These are phyloP conservation scores for Verticillium nubilum DNA, from an alignment of 2,329 filamentous ascomycete genomes.

Conservation along the genomic window DNA sequence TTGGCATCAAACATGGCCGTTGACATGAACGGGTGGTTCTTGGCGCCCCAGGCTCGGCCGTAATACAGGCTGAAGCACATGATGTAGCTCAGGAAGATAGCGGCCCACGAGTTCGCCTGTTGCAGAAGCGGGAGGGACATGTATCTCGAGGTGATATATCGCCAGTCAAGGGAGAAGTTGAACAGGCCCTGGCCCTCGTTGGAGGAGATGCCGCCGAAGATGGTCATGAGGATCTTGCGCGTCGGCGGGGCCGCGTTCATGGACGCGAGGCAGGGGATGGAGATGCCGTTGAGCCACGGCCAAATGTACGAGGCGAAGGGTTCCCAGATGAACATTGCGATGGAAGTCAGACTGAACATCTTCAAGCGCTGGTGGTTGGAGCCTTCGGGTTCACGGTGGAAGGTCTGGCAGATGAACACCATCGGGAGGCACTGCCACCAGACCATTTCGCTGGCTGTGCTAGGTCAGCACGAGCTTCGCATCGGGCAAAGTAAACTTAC, in stretches of 20 bases:
- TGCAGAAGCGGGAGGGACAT: slow-evolving; percentile 10
- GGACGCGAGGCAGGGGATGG: slow-evolving; percentile 36
- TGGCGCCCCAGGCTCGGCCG: slow-evolving; percentile 26
- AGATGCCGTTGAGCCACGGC: slow-evolving; percentile 11
- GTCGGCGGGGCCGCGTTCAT: slow-evolving; percentile 7
- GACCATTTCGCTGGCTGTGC: slow-evolving; percentile 7
- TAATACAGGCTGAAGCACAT: slow-evolving; percentile 35
- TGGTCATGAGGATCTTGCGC: slow-evolving; percentile 35
- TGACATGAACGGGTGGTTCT: slow-evolving; percentile 17
- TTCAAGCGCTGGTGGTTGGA: slow-evolving; percentile 4
- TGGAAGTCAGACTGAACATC: slow-evolving; percentile 9
- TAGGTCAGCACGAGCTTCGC: not conserved
- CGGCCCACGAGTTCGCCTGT: slow-evolving; percentile 29
- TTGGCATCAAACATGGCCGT: slow-evolving; percentile 31
- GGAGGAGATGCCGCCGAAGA: slow-evolving; percentile 40
- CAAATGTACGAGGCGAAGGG: slow-evolving; percentile 8
- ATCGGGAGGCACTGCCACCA: slow-evolving; percentile 12
- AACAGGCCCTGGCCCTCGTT: slow-evolving; percentile 33
- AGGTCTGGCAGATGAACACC: slow-evolving; percentile 10
- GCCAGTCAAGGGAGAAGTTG: slow-evolving; percentile 35
- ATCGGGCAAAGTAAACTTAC: not conserved
- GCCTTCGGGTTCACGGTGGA: slow-evolving; percentile 8
- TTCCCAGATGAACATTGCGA: slow-evolving; percentile 11
- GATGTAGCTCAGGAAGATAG: slow-evolving; percentile 28
- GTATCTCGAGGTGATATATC: slow-evolving; percentile 26